phyloP scores from a whole-genome alignment of 2,329 filamentous ascomycete species.

The Curvularia eragrostidis region DNA sequence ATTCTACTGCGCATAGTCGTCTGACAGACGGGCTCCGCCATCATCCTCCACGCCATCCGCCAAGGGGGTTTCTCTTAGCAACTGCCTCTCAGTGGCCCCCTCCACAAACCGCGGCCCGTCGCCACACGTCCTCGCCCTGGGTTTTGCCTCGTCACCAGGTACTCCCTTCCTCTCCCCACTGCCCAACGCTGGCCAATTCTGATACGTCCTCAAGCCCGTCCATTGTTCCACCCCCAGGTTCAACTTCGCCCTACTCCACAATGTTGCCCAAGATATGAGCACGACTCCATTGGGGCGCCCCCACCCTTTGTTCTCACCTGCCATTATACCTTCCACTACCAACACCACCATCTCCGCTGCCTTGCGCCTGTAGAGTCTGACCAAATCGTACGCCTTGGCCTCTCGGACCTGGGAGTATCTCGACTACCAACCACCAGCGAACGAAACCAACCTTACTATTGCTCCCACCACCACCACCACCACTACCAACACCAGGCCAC shows the following conservation, averaged over 20 bases:
- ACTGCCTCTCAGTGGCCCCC: slow-evolving; percentile 21
- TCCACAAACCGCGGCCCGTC: slow-evolving; percentile 34
- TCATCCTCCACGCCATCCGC: slow-evolving; percentile 17
- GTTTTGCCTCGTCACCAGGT: slow-evolving; percentile 45
- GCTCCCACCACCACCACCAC: background rate
- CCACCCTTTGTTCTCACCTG: slow-evolving; percentile 27
- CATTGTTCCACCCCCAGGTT: slow-evolving; percentile 39
- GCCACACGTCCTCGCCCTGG: slow-evolving; percentile 44
- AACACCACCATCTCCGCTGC: slow-evolving; percentile 9
- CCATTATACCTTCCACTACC: slow-evolving; percentile 16
- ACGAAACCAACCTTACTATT: background rate
- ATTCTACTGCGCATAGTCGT: slow-evolving; percentile 16
- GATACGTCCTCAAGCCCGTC: slow-evolving; percentile 30
- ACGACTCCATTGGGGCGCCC: slow-evolving; percentile 47
- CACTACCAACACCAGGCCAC: slow-evolving; percentile 6
- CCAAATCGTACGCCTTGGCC: slow-evolving; percentile 16
- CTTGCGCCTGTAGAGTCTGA: slow-evolving; percentile 8
- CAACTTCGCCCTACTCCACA: slow-evolving; percentile 34
- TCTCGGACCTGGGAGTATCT: background rate
- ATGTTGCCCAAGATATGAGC: slow-evolving; percentile 50
- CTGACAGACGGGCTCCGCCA: slow-evolving; percentile 14
- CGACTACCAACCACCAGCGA: background rate
- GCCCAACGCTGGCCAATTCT: slow-evolving; percentile 28
- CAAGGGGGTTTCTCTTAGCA: slow-evolving; percentile 9
- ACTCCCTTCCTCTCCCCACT: slow-evolving; percentile 33